Base-by-base conservation (phyloP, 768 basidiomycete species). In the Amanita molliuscula region DNA sequence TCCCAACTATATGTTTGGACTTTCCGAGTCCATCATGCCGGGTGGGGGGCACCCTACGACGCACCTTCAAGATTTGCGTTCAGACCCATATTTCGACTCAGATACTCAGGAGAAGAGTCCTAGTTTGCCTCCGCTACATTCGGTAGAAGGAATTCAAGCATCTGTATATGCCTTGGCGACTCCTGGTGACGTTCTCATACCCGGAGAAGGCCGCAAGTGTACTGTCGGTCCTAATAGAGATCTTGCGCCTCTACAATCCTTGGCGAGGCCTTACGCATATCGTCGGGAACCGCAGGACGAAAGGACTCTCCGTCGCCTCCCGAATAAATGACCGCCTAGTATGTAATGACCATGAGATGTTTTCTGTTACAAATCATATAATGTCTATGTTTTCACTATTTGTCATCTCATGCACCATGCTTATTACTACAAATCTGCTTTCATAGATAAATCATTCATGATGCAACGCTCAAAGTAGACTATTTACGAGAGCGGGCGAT, bases 271-370 rank as follows among this genome's bases (percentile, higher is more conserved):
- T 46, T 43, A 33, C 35, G 36, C 51, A 21, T 52, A 52, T 28
- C 43, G 51, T 15, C 38, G 51, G 31, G 51, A 52, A 13, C 36
- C 51, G 15, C 20, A 40, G 26, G 51, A 52, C 36, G 51, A 52
- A 28, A 52, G 28, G 33, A 52, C 51, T n/a, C 45, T 52, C 35
- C 51, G 51, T 38, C 45, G 2, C 20, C 36, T 52, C 20, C 51
- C n/a, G 49, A 50, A 26, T 50, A 35, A 44, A 21, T n/a, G 29
- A 15, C 9, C 18, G 3, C 18, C 37, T 36, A 18, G 23, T 10
- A 13, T 18, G 16, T 45, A 45, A 6, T n/a, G 8, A 20, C 20
- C 34, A 47, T 23, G 25, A 4, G n/a, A 20, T 11, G 26, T 31
- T 16, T 9, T 26, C 29, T 40, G 31, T 21, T 29, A 36, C 35